Percentiles rank a stretch among this genome's conserved stretches.
These are phyloP conservation scores for Rhizophlyctis rosea DNA, from an alignment of 192 early-diverging fungal species.

Conservation along the genomic window DNA sequence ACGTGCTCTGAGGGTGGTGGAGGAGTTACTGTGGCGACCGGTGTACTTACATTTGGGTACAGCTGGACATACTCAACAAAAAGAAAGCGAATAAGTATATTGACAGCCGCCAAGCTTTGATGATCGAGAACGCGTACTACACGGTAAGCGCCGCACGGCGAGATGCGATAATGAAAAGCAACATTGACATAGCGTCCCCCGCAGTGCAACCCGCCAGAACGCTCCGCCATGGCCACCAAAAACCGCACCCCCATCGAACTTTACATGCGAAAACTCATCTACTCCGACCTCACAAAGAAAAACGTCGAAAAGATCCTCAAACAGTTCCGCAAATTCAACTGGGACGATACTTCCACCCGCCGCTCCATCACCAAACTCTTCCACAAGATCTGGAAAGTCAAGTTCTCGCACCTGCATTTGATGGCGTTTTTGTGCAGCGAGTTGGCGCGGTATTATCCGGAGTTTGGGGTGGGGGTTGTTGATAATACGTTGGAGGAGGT, in stretches of 20 bases:
- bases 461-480: conserved; percentile 84
- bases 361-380: conserved; percentile 73
- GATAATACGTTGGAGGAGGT: conserved; percentile 84
- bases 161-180: background rate
- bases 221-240: conserved; percentile 59
- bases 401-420: conserved; percentile 79
- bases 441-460: conserved; percentile 75
- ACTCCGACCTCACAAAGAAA: conserved; percentile 73
- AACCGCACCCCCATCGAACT: conserved; percentile 77
- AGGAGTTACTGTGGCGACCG: background rate
- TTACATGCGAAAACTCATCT: conserved; percentile 86
- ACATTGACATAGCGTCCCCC: background rate
- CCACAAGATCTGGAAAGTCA: conserved; percentile 90
- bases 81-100: conserved; percentile 82
- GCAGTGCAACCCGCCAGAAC: conserved; percentile 78
- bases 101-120: conserved; percentile 76
- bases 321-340: conserved; percentile 80
- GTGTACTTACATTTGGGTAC: background rate
- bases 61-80: conserved; percentile 87
- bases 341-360: conserved; percentile 61
- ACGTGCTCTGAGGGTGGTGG: conserved; percentile 7
- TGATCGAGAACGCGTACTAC: conserved; percentile 94
- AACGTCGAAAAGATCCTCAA: conserved; percentile 64
- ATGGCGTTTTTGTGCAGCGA: conserved; percentile 78
- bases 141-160: conserved; percentile 39